Percentiles rank a stretch among this genome's conserved stretches.
phyloP scores from a whole-genome alignment of 176 grass and related monocot species.

The Cenchrus fungigraminus region DNA sequence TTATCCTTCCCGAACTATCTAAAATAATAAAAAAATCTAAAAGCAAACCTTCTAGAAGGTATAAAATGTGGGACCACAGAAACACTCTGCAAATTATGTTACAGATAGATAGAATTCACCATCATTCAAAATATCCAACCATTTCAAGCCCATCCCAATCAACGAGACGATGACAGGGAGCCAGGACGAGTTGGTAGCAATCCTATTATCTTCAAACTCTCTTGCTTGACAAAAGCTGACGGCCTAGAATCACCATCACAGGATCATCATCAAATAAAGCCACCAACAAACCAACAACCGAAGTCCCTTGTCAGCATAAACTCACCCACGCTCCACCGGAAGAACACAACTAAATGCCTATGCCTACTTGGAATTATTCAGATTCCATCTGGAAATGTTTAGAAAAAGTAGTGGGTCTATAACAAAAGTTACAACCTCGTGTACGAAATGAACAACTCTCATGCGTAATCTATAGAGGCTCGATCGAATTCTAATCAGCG shows the following conservation, averaged over 20 bases:
- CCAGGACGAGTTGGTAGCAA: neutral
- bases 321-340: neutral
- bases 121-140: slow-evolving; percentile 1
- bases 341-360: neutral
- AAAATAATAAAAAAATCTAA: neutral
- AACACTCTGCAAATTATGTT: neutral
- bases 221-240: neutral
- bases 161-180: neutral
- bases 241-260: neutral
- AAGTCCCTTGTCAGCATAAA: neutral
- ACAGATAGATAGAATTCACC: neutral
- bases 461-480: neutral
- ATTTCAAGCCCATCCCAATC: slow-evolving; percentile 11
- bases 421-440: neutral
- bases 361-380: neutral
- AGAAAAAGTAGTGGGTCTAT: neutral
- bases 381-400: neutral
- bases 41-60: neutral
- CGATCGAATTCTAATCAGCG: neutral
- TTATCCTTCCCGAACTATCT: neutral
- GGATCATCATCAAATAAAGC: slow-evolving; percentile 7
- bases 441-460: neutral
- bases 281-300: neutral
- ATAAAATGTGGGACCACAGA: neutral
- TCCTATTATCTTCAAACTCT: neutral